These are phyloP conservation scores for Pulveroboletus sp. DNA, from an alignment of 1,284 basidiomycete species.

Conservation along the genomic window DNA sequence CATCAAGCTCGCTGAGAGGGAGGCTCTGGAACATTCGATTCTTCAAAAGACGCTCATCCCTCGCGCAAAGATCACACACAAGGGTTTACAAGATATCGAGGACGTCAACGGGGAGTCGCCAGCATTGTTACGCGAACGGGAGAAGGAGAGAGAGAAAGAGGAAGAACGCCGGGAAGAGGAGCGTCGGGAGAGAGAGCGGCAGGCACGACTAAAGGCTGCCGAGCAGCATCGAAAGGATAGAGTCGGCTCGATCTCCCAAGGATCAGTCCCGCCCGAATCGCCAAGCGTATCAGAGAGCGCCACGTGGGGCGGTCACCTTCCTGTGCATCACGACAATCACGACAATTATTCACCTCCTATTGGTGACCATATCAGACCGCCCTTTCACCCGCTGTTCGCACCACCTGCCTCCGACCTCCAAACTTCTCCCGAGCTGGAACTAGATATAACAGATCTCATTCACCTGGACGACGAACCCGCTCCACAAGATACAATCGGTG, in stretches of 20 bases:
- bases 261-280: constrained; percentile 62
- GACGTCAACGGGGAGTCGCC: constrained; percentile 57
- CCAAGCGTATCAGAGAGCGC: constrained; percentile 44
- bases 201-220: constrained; percentile 49
- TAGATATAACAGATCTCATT: constrained; percentile 72
- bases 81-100: constrained; percentile 85
- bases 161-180: constrained; percentile 53
- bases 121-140: constrained; percentile 50
- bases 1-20: constrained; percentile 75
- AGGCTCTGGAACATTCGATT: constrained; percentile 79
- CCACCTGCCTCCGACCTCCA: constrained; percentile 43
- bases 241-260: constrained; percentile 39
- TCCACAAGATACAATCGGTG: constrained; percentile 20
- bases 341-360: constrained; percentile 26
- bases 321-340: constrained; percentile 27
- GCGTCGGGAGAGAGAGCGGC: constrained; percentile 58
- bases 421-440: constrained; percentile 49
- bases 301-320: constrained; percentile 59
- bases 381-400: constrained; percentile 39
- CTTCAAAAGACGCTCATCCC: constrained; percentile 67
- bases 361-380: constrained; percentile 27
- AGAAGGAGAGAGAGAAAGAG: constrained; percentile 49
- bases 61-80: constrained; percentile 85
- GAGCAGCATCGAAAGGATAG: constrained; percentile 43
- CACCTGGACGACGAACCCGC: constrained; percentile 69